Evolutionary conservation across 306 rosid species (phyloP), one percentile per base, ranked within the genome.

Genomic region (Aeschynomene evenia): DNA sequence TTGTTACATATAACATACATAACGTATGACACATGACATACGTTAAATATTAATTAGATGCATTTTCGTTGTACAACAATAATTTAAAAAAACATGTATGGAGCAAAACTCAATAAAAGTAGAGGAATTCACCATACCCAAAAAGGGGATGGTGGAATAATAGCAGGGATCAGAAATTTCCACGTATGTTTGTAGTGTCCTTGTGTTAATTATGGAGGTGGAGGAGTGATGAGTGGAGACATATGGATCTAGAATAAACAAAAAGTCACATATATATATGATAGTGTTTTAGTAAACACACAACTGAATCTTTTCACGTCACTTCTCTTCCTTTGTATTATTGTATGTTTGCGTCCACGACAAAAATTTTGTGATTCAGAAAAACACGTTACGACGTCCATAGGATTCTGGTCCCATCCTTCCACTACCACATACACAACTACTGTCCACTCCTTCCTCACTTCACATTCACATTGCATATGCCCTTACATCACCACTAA

Each of bases 401-500:
- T 69, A 48, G 0, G 49, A 37, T 40, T 39, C 71, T 29, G 7
- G 26, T 33, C 19, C 21, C n/a, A 15, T 50, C 33, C 29, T 9
- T 9, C 3, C 42, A 23, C 61, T 31, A 13, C 45, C 2, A 14
- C 7, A 0, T n/a, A n/a, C n/a, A n/a, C n/a, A n/a, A n/a, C n/a
- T n/a, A n/a, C n/a, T n/a, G n/a, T n/a, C n/a, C n/a, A n/a, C n/a
- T n/a, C n/a, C n/a, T n/a, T 1, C 59, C 34, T 22, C 63, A 9
- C 4, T 42, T 56, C 71, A 76, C 29, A n/a, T 0, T 0, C 20
- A 13, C 21, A 42, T 80, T 80, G 53, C 77, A 64, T 71, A 71
- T 21, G 78, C 75, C 43, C 85, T 76, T 76, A 76, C 85, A 28
- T 71, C 81, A 75, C 18, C 53, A 51, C 56, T 33, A 8, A 40